Base-by-base conservation (phyloP, 2,329 filamentous ascomycete species). In the Talaromyces sp. region DNA sequence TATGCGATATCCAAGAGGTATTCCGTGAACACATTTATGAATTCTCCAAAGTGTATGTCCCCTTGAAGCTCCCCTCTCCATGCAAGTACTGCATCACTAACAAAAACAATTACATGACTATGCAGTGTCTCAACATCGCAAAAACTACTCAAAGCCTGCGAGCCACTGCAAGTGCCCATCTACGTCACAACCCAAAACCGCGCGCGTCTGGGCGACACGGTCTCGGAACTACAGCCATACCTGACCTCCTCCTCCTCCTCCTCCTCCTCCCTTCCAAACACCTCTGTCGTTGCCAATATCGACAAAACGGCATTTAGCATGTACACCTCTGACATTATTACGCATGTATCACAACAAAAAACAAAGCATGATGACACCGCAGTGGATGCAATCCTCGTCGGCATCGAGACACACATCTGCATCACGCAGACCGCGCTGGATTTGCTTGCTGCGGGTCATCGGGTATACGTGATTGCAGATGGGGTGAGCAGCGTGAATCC, bases 301-400 rank as follows among this genome's bases (percentile, higher is more conserved):
- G 94, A 98, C 82, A 98, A 98, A 80, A 94, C 91, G 5, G 83
- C 85, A 57, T 98, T 98, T 81, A 91, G 87, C 72, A 98, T 98
- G 93, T 83, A 87, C 73, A 86, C 89, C 1, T 89, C 91, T 0
- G 82, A 88, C 44, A 79, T 96, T 69, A 23, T 23, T 23, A 23
- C 23, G 1, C 23, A 23, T 2, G 2, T 23, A 23, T 23, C 23
- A 23, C 23, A 23, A 23, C 23, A 64, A 70, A 0, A 69, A 4
- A 47, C 34, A 34, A 51, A 55, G 3, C 42, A 12, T 9, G 40
- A 50, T 16, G 47, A 51, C 1, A 10, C 27, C n/a, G 42, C 47
- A 9, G 78, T 85, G 27, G 84, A 88, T 68, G 84, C 92, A 59
- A 89, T 91, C 60, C 86, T 98, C 65, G 89, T 96, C 16, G 94